These are phyloP conservation scores for Saccharum spontaneum DNA, from an alignment of 176 grass and related monocot species.

Conservation along the genomic window DNA sequence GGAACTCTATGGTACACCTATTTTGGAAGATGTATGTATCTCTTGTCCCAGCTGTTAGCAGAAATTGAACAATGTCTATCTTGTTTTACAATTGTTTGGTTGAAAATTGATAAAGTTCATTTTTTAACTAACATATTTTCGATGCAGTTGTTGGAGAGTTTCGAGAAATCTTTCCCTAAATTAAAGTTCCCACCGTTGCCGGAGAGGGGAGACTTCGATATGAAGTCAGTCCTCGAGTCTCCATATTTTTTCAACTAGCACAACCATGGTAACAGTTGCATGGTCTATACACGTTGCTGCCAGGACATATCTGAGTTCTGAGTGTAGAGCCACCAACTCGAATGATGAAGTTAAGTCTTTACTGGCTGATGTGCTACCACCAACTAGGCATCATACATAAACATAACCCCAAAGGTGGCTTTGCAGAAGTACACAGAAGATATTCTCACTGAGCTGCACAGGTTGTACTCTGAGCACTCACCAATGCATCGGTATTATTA, in stretches of 20 bases:
- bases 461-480: neutral
- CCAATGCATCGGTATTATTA: neutral
- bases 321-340: constrained; percentile 11
- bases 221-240: constrained; percentile 80
- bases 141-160: constrained; percentile 80
- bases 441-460: constrained; percentile 11
- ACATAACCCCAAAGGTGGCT: neutral
- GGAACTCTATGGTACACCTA: constrained; percentile 84
- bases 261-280: neutral
- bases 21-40: constrained; percentile 82
- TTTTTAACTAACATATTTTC: constrained; percentile 24
- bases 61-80: neutral
- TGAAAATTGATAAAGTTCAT: neutral
- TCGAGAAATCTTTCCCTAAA: constrained; percentile 73
- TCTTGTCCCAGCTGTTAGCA: constrained; percentile 30
- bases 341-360: constrained; percentile 36
- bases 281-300: neutral
- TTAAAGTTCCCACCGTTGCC: constrained; percentile 75
- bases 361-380: neutral
- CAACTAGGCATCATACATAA: constrained; percentile 9
- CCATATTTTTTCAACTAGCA: constrained; percentile 91
- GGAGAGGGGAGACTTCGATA: constrained; percentile 84
- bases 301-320: neutral
- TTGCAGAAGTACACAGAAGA: constrained; percentile 7
- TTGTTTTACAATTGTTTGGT: neutral